Base-by-base conservation (phyloP, 305 asterid species). In the Salvia sclarea region DNA sequence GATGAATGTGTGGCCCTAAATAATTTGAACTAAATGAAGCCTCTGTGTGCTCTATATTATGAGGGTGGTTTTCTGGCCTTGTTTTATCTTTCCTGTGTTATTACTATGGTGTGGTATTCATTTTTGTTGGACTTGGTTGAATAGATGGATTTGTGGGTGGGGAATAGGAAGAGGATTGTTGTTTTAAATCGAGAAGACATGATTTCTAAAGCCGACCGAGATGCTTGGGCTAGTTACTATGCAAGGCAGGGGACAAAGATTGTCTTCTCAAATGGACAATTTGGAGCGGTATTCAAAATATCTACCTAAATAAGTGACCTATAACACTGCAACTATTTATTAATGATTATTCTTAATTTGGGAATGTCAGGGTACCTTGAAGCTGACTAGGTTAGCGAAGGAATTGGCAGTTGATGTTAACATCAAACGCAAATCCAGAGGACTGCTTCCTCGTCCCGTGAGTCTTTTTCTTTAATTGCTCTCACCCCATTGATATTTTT, bases 111-210 rank as follows among this genome's bases (percentile, higher is more conserved):
- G 38, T 53, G 61, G 64, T 31, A 50, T 71, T 71, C 40, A 65
- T 70, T 30, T 69, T 80, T 37, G 70, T 70, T 74, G 28, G 47
- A 68, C 77, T 75, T 72, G 16, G 71, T 38, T 78, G 76, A 17
- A 55, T 84, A 92, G 95, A 92, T 93, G 98, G 96, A 88, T 79
- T 72, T 76, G 33, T 93, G 98, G 98, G 72, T 90, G 82, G 97
- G 96, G 45, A 93, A 84, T 77, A 83, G 94, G 79, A 93, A 86
- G 73, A 86, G 95, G 75, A 88, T 93, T 73, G 72, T 93, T 68
- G 97, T 93, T 76, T 82, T 90, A 82, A 93, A 93, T 73, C 80
- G 97, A 76, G 98, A 90, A 70, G 96, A 93, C 80, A 93, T 93
- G 98, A 81, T 93, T 80, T 85, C 97, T 25, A 81, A 86, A 22